Evolutionary conservation across 2,329 filamentous ascomycete genomes (phyloP).

Genomic region (Paraphoma chrysanthemicola): DNA sequence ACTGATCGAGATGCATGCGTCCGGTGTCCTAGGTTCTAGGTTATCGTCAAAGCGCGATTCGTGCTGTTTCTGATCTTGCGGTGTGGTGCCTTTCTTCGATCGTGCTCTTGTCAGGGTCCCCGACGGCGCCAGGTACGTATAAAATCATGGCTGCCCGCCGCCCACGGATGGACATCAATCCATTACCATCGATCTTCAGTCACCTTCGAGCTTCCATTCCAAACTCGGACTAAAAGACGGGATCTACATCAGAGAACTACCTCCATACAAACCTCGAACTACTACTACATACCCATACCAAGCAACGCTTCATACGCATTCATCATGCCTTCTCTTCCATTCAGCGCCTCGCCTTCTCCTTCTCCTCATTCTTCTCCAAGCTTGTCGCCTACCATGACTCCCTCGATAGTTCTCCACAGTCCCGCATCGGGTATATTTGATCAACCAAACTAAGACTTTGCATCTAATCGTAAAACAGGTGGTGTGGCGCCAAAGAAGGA

Average conservation of each 20-base stretch:
- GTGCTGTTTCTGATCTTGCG: slow-evolving; percentile 39
- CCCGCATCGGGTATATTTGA: slow-evolving; percentile 50
- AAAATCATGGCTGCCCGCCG: slow-evolving; percentile 37
- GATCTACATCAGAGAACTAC: slow-evolving; percentile 43
- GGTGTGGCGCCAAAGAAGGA: slow-evolving; percentile 37
- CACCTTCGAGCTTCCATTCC: slow-evolving; percentile 23
- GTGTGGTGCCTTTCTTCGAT: slow-evolving; percentile 31
- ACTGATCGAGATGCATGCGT: slow-evolving; percentile 43
- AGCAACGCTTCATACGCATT: slow-evolving; percentile 5
- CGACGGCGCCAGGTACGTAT: slow-evolving; percentile 29
- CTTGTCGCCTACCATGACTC: slow-evolving; percentile 31
- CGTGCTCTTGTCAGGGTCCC: slow-evolving; percentile 19
- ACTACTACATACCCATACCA: slow-evolving; percentile 18
- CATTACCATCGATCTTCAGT: slow-evolving; percentile 30
- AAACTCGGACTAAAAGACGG: slow-evolving; percentile 24
- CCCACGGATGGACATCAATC: slow-evolving; percentile 30
- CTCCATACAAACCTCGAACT: slow-evolving; percentile 34
- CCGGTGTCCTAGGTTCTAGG: slow-evolving; percentile 30
- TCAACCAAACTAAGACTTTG: slow-evolving; percentile 44
- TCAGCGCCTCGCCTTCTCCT: slow-evolving; percentile 36
- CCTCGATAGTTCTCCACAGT: slow-evolving; percentile 48
- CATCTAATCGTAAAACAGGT: slow-evolving; percentile 45
- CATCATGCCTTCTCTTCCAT: slow-evolving; percentile 49
- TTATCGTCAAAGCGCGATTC: slow-evolving; percentile 35
- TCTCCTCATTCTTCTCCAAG: slow-evolving; percentile 45